Conservation (phyloP, 805 yeast genomes). For the Candida silvicultrix region DNA sequence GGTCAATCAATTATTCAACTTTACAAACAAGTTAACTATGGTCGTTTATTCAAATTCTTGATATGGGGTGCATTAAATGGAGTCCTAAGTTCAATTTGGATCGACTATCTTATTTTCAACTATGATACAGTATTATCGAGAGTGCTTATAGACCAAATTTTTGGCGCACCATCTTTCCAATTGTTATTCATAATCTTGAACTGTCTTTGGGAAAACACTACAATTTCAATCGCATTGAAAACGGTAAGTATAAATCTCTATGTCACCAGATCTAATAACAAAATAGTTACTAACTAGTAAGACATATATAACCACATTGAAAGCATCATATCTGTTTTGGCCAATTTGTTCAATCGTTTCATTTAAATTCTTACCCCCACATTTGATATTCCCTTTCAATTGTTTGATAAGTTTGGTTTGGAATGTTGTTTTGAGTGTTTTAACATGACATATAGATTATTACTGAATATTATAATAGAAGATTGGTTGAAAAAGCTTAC, state of each 20-base stretch:
- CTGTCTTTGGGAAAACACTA: slow-evolving; percentile 50
- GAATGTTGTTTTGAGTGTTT: slow-evolving; percentile 43
- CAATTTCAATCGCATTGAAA: slow-evolving; percentile 24
- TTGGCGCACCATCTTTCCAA: slow-evolving; percentile 53
- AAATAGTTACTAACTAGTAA: slow-evolving; percentile 1
- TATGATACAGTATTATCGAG: slow-evolving; percentile 32
- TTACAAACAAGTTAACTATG: slow-evolving; percentile 13
- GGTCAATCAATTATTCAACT: slow-evolving; percentile 20
- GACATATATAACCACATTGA: slow-evolving; percentile 40
- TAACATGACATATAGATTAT: no score
- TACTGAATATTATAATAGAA: no score
- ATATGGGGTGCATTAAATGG: slow-evolving; percentile 62
- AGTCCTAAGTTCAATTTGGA: slow-evolving; percentile 47
- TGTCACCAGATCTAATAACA: neutral
- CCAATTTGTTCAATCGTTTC: slow-evolving; percentile 48
- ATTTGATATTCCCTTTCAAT: slow-evolving; percentile 51
- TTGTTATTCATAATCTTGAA: slow-evolving; percentile 40
- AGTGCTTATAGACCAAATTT: slow-evolving; percentile 44
- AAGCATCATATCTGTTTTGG: slow-evolving; percentile 51
- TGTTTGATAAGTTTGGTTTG: slow-evolving; percentile 51
- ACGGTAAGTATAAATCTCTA: slow-evolving; percentile 8
- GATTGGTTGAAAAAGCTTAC: no score
- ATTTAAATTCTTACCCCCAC: slow-evolving; percentile 41
- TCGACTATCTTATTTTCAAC: slow-evolving; percentile 35
- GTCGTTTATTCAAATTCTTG: slow-evolving; percentile 35